Percentiles rank a stretch among this genome's conserved stretches.
These are phyloP conservation scores for Graphilbum sp. DNA, from an alignment of 2,329 filamentous ascomycete genomes.

Conservation along the genomic window DNA sequence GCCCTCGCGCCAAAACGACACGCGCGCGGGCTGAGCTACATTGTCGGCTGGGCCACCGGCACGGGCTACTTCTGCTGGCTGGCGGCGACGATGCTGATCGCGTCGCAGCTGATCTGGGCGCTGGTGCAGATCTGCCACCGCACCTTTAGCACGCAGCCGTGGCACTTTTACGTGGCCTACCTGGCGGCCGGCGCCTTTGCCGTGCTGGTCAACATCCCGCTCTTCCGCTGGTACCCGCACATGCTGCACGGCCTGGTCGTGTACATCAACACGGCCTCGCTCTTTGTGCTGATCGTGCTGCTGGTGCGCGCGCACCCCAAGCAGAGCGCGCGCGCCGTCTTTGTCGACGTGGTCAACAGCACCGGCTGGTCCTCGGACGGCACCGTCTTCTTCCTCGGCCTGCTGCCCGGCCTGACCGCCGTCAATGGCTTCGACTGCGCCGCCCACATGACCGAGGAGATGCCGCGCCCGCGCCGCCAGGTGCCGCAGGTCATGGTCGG, in stretches of 20 bases:
- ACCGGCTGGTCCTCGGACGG: slow-evolving; percentile 3
- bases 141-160: not conserved
- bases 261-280: slow-evolving; percentile 1
- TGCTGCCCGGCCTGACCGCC: not conserved
- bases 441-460: slow-evolving; percentile 1
- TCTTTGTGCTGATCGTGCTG: slow-evolving; percentile 1
- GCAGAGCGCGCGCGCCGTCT: not conserved
- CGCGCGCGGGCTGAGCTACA: slow-evolving; percentile 1
- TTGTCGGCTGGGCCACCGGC: not conserved
- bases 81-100: not conserved
- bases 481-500: slow-evolving; percentile 2
- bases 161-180: not conserved
- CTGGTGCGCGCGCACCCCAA: not conserved
- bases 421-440: slow-evolving; percentile 1
- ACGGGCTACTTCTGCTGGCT: slow-evolving; percentile 1
- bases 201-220: not conserved
- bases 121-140: slow-evolving; percentile 1
- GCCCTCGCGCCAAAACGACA: not conserved
- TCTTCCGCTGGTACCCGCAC: not conserved
- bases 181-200: not conserved
- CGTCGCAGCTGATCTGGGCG: slow-evolving; percentile 2
- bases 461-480: not conserved
- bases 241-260: not conserved
- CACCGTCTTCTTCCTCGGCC: slow-evolving; percentile 2
- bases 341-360: slow-evolving; percentile 1